Evolutionary conservation across 1,284 basidiomycete genomes (phyloP), one percentile per base, ranked within the genome.

Genomic region (Leccinum griseonigrum): DNA sequence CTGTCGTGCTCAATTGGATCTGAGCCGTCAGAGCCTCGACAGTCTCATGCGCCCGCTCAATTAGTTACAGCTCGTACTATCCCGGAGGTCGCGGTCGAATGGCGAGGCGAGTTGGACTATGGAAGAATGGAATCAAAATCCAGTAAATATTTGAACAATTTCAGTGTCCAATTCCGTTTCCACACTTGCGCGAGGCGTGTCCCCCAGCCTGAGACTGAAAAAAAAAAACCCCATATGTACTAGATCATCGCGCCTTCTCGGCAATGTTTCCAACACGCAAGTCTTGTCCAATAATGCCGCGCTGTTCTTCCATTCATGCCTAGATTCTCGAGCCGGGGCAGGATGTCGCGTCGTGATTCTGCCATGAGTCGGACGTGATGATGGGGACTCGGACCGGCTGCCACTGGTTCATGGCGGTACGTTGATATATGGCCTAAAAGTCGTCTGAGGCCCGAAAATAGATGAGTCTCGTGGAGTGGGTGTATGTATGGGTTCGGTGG

Each of bases 231-330:
- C 34, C 11, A 34, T 34, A 13, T 31, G 31, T 9, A 31, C 22
- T 22, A 22, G 4, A 7, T 8, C 31, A 31, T 11, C 32, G 11
- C 32, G 32, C 11, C 32, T 34, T 13, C 32, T 13, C 29, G 96
- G 94, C 60, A 97, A 77, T 26, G 86, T 85, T 67, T 96, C 94
- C 71, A 97, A 76, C 16, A 92, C 92, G 50, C 92, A 80, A 1
- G 92, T 89, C 75, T 90, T 91, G 68, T 91, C 90, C 64, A 92
- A 71, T 59, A 93, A 72, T 11, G 91, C 91, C 3, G 85, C 83
- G 59, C 64, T 1, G 66, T 38, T 3, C 3, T 29, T 2, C 64
- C 73, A 38, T 73, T 72, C 13, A 65, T 59, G 13, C 61, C 18
- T n/a, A 36, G 32, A 34, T 13, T 13, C 34, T 13, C 34, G 34